These are phyloP conservation scores for Alisma plantagoaquatica DNA, from an alignment of 106 monocot genomes.

Conservation along the genomic window DNA sequence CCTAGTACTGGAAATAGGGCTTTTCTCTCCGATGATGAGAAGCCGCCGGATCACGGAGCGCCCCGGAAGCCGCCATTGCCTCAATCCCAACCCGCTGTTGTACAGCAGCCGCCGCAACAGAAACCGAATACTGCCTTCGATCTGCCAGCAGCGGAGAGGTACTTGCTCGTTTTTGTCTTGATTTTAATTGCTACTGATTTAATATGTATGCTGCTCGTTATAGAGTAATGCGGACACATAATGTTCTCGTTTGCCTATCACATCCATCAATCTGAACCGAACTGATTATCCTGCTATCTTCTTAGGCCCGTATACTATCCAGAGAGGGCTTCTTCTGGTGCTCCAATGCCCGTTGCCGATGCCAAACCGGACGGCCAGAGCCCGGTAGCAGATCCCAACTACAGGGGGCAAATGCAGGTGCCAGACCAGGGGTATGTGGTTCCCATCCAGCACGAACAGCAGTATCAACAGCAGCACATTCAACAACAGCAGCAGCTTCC, in stretches of 20 bases:
- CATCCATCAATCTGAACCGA: too few relatives aligned
- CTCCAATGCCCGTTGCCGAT: slow-evolving; percentile 1
- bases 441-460: slow-evolving; percentile 9
- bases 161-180: background rate
- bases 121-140: slow-evolving; percentile 7
- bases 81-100: background rate
- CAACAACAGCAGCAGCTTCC: slow-evolving; percentile 6
- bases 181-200: background rate
- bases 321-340: slow-evolving; percentile 3
- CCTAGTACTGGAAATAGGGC: slow-evolving; percentile 3
- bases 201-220: background rate
- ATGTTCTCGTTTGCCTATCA: too few relatives aligned
- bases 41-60: slow-evolving; percentile 26
- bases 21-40: slow-evolving; percentile 56
- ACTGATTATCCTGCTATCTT: background rate
- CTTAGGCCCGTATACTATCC: slow-evolving; percentile 8
- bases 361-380: slow-evolving; percentile 8
- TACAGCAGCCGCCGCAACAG: slow-evolving; percentile 12
- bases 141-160: slow-evolving; percentile 10
- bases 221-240: too few relatives aligned
- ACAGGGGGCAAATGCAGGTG: slow-evolving; percentile 10
- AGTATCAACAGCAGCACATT: slow-evolving; percentile 18
- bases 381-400: slow-evolving; percentile 9
- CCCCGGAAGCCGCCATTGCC: slow-evolving; percentile 8
- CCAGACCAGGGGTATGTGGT: slow-evolving; percentile 18